Base-by-base conservation (phyloP, 345 rosid genomes). In the Geranium rotundifolium region DNA sequence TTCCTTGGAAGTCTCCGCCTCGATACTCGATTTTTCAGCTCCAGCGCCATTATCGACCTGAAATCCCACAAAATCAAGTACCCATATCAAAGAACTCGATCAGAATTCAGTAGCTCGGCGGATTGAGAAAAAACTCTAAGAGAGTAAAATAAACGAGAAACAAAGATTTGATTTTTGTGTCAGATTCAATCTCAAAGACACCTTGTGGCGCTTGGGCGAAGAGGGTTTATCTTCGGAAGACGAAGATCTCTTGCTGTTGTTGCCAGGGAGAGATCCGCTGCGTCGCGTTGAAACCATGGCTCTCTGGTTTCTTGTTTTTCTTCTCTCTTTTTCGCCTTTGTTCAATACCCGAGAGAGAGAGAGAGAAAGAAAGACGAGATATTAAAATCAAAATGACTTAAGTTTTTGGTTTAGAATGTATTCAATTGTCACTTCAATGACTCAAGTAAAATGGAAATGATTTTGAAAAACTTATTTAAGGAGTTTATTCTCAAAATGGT, bases 281-380 rank as follows among this genome's bases (percentile, higher is more conserved):
- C 91, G 81, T 68, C 84, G 79, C 72, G 96, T 81, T 57, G 92
- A 85, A 72, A 84, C 98, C 98, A 91, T 91, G 80, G 72, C 81
- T 86, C 82, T 64, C 78, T 72, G 73, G 65, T 71, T 61, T 74
- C 58, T 54, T 62, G 16, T 7, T 59, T 68, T 58, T 14, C 17
- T 29, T 1, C 49, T 15, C 19, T 19, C 34, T n/a, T 29, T 61
- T 19, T 19, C n/a, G 1, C 3, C 17, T 30, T 54, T 5, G 68
- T 61, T 54, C 58, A 56, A 59, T 52, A 56, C 60, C 18, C 77
- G 65, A n/a, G 39, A 60, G 54, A 55, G 58, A 54, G 56, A 58
- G 49, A 54, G 65, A n/a, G 39, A 60, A 46, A 55, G 58, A 54
- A 49, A 58, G 49, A 54, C 4, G 63, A 61, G 59, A 56, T 17